Evolutionary conservation across 495 filamentous ascomycete species (phyloP), one percentile per base, ranked within the genome.

Genomic region (Tuber borchii): DNA sequence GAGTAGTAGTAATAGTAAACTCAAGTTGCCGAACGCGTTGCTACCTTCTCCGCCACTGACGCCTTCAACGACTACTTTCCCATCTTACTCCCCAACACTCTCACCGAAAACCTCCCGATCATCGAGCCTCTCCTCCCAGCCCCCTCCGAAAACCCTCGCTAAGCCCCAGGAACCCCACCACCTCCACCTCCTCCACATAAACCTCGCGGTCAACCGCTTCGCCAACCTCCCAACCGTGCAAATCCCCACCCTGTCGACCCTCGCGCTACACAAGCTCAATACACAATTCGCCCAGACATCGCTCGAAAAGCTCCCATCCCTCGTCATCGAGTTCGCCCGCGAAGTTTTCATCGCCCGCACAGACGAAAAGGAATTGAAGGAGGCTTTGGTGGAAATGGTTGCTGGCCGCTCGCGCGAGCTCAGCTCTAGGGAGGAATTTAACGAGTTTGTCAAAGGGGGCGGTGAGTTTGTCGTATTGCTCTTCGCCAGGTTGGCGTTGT

Each of bases 391-490:
- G 19, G 73, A 20, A 5, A 34, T 72, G 6, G 73, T 75, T 0
- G 73, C 72, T 1, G 37, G 42, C 9, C 75, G 76, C 42, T 70
- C 75, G n/a, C 42, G 70, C 51, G 73, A 78, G 39, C 34, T 78
- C 44, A 78, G 76, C 43, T 71, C 71, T 43, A 75, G 26, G 40
- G 69, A 44, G 5, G 76, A 78, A 61, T 78, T 78, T 26, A 78
- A 72, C 39, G 70, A 78, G n/a, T 78, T 78, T 73, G 39, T 78
- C 34, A 70, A 74, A 39, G 72, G 72, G 51, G 76, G 76, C 14
- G 76, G 76, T 72, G 76, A 78, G 76, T 78, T 78, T 78, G 76
- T 78, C 17, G 76, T 78, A 65, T 31, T 65, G 56, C 56, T 65
- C 56, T 65, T 65, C 56, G 56, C 56, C 56, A 65, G 56, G 56